Base-by-base conservation (phyloP, 1,284 basidiomycete species). In the Ceratobasidium theobromae region DNA sequence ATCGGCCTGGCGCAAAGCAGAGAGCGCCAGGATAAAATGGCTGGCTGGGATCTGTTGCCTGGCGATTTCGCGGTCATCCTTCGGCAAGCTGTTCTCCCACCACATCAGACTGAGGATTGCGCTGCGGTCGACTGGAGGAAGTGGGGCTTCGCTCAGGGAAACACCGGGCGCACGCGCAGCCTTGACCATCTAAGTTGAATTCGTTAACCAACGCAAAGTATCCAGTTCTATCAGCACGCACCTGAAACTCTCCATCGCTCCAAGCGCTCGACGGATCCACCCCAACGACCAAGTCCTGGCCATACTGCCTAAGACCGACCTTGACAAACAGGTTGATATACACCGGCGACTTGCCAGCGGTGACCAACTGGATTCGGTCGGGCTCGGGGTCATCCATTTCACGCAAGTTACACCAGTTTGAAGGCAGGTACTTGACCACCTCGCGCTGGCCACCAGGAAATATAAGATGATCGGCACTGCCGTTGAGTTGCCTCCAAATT, bases 251-350 rank as follows among this genome's bases (percentile, higher is more conserved):
- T 9, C 28, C 45, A 6, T 18, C 60, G 27, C 14, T 53, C 16
- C 28, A n/a, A 3, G 60, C 60, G 21, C 60, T 53, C 21, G 48
- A n/a, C 48, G 30, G 46, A 43, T 64, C 60, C 1, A 64, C 60
- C 5, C 60, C 60, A 11, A 64, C 60, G 2, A 64, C 28, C 60
- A 64, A 9, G 6, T 64, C 60, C 35, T 64, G 60, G 12, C 60
- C 60, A 38, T 53, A 28, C 4, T 52, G 21, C 21, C 11, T 9
- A n/a, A 64, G 12, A 46, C 35, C 46, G 21, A 64, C 60, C 38
- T 64, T 64, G 48, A 64, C 14, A 53, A 64, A 64, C 33, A 64
- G 4, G 28, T 64, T 64, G 4, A 64, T n/a, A 12, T 30, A 1
- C 5, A 64, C 12, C 57, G 45, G 45, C 35, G 35, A 16, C 32